phyloP scores from a whole-genome alignment of 176 grass and related monocot genomes.

The Luzula sylvatica region DNA sequence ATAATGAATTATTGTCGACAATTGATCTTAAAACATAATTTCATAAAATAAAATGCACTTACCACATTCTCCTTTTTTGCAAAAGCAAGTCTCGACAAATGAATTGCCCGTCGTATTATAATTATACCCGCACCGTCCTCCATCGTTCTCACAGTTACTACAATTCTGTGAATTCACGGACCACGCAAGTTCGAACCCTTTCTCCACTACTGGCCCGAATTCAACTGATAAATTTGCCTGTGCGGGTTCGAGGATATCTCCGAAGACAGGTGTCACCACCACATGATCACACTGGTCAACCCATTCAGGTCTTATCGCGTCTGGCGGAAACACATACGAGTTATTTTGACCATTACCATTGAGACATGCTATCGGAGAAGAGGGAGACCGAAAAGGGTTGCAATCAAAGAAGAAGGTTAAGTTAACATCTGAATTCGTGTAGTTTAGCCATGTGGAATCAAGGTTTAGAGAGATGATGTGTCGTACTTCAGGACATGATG shows the following conservation, averaged over 20 bases:
- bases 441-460: slow-evolving; percentile 2
- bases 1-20: no score
- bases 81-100: neutral
- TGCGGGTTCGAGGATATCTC: neutral
- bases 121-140: slow-evolving; percentile 7
- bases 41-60: slow-evolving; percentile 1
- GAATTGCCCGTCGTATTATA: neutral
- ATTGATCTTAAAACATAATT: no score
- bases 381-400: rapidly evolving
- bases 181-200: slow-evolving; percentile 10
- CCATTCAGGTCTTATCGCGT: neutral
- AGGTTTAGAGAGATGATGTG: neutral
- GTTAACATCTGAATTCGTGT: slow-evolving; percentile 5
- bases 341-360: neutral
- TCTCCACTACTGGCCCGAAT: neutral
- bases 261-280: neutral
- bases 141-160: neutral
- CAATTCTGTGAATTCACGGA: neutral
- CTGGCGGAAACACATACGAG: slow-evolving; percentile 1
- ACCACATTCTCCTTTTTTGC: neutral
- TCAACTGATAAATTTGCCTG: neutral
- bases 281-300: neutral
- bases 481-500: neutral
- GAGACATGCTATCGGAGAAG: neutral
- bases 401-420: slow-evolving; percentile 4